Evolutionary conservation across 768 basidiomycete species (phyloP), one percentile per base, ranked within the genome.

Genomic region (Phlebiopsis gigantea): DNA sequence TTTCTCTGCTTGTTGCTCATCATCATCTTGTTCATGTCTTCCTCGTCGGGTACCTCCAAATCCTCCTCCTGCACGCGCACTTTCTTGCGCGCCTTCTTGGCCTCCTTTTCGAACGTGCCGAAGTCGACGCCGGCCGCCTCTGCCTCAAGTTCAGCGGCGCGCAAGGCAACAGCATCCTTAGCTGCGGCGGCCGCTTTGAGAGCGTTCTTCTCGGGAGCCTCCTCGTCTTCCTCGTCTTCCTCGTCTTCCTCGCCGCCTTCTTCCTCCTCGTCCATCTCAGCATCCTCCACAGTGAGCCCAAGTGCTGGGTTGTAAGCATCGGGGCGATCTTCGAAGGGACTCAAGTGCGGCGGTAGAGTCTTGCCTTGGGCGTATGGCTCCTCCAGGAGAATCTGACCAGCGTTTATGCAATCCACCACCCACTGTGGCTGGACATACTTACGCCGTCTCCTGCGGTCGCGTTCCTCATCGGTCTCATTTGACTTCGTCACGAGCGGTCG

Each of bases 371-470:
- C 79, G 68, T 98, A 98, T 25, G 80, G 78, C 58, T 90, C 94
- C 64, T 94, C 90, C 0, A 92, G 79, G 26, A 98, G 78, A 57
- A 96, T 79, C 69, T 81, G 90, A 9, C 87, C 85, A 7, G 84
- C 80, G 69, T 99, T 99, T 68, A 97, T 85, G 69, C 90, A 97
- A 69, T 99, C 97, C 31, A 93, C 91, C 29, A 97, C 81, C 97
- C 97, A 98, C 71, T 98, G 96, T 10, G 97, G 97, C 71, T 98
- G 97, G 17, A 98, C 80, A 69, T 89, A 92, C 67, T 90, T 93
- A 65, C 93, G 80, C 68, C 82, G 82, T 44, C 78, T 72, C 34
- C 84, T 77, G 43, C 79, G 76, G 62, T 85, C 82, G 62, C 80
- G 79, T 61, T 87, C 82, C 52, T 81, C 82, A 15, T 75, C 61